Conservation (phyloP, 768 basidiomycete genomes). For the Termitomyces sp. region DNA sequence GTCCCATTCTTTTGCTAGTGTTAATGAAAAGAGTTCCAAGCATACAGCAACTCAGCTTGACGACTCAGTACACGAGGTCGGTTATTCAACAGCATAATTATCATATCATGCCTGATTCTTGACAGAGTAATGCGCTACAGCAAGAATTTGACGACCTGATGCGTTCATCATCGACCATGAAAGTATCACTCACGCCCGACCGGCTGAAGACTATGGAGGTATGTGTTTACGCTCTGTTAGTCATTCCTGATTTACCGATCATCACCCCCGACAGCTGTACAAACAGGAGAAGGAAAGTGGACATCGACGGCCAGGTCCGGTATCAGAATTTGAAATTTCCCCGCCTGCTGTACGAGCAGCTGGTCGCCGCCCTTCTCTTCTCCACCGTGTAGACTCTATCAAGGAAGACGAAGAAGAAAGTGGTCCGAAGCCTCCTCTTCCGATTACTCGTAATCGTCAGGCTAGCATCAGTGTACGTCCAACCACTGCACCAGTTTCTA, state of each 20-base stretch:
- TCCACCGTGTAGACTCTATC: conserved; percentile 53
- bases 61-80: conserved; percentile 29
- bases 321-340: conserved; percentile 28
- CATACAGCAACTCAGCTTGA: conserved; percentile 24
- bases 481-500: conserved; percentile 21
- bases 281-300: conserved; percentile 65
- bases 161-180: conserved; percentile 87
- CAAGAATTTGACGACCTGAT: conserved; percentile 94
- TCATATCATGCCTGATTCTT: conserved; percentile 13
- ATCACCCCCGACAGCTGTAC: conserved; percentile 42
- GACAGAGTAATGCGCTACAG: conserved; percentile 49
- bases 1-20: conserved; percentile 47
- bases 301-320: conserved; percentile 30
- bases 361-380: conserved; percentile 37
- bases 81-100: not conserved
- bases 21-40: conserved; percentile 41
- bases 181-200: conserved; percentile 93
- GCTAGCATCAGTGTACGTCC: conserved; percentile 38
- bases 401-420: conserved; percentile 61
- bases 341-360: conserved; percentile 23
- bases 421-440: conserved; percentile 20
- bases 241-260: conserved; percentile 16
- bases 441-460: conserved; percentile 35
- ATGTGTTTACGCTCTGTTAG: conserved; percentile 31
- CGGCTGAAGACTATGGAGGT: conserved; percentile 92